A percentile compares a stretch with the other conserved stretches of the same genome.
Conservation (phyloP, 1,139 yeast genomes). For the Hansenula lynferdii region DNA sequence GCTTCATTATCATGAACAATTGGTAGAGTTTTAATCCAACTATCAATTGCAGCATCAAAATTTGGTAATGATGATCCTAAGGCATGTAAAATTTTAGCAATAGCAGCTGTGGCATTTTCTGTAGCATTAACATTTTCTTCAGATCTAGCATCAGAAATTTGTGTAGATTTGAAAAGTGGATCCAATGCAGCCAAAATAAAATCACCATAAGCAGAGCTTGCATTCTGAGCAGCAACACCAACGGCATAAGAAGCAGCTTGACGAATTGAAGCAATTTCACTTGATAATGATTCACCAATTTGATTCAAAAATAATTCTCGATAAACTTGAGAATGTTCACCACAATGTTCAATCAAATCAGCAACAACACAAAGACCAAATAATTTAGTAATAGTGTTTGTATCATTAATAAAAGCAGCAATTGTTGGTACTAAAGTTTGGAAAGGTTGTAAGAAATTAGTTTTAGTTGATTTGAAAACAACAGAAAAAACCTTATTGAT, state of each 20-base stretch:
- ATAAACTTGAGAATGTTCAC: constrained; percentile 59
- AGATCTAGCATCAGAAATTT: constrained; percentile 79
- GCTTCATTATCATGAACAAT: constrained; percentile 82
- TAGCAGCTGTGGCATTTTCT: constrained; percentile 77
- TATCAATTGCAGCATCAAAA: constrained; percentile 56
- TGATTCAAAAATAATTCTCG: constrained; percentile 61
- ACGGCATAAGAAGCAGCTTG: constrained; percentile 85
- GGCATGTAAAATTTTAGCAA: constrained; percentile 70
- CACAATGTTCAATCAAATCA: constrained; percentile 77
- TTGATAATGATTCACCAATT: constrained; percentile 57
- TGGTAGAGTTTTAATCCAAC: constrained; percentile 84
- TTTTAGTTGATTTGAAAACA: constrained; percentile 60
- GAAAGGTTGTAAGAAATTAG: constrained; percentile 61
- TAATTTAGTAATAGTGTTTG: constrained; percentile 60
- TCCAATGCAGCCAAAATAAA: constrained; percentile 66
- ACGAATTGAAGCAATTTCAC: constrained; percentile 72
- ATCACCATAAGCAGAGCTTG: constrained; percentile 59
- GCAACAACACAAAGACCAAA: constrained; percentile 81
- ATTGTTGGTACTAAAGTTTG: constrained; percentile 52
- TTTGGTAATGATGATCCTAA: constrained; percentile 56
- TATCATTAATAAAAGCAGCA: constrained; percentile 52
- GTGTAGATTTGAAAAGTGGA: constrained; percentile 67
- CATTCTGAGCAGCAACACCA: constrained; percentile 82
- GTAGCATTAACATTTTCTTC: constrained; percentile 86
- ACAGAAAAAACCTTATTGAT: constrained; percentile 74